Evolutionary conservation across 768 basidiomycete genomes (phyloP), one percentile per base, ranked within the genome.

Genomic region (Calocybe cyanea): DNA sequence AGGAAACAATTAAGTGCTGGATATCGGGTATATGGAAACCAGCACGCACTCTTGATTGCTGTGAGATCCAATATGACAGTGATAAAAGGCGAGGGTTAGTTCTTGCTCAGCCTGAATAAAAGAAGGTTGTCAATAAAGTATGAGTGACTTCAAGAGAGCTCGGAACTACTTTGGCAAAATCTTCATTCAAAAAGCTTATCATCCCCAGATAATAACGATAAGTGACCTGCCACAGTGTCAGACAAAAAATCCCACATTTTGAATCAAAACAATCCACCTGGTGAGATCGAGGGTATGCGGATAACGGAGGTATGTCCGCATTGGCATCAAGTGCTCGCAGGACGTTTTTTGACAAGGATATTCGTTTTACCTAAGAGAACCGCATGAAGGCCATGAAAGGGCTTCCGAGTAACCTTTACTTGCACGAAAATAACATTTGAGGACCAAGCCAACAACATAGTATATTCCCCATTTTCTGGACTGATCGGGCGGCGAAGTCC

Each of bases 401-500:
- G 32, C 45, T 35, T 28, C 11, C n/a, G 44, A 43, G 28, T 28
- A 28, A 6, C 11, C n/a, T n/a, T 44, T 34, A 73, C 85, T 63
- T 65, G 82, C 94, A 55, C 85, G 83, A 75, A 98, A 97, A 68
- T 98, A 98, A 38, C 83, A 87, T 64, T 98, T 98, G 63, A 99
- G 69, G 45, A 93, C 84, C 40, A 95, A 71, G 13, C 86, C 87
- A 0, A 94, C 93, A 11, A 96, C 80, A 57, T 92, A 90, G 67
- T 98, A 98, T 1, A 93, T 78, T 0, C 92, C 84, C 92, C 92
- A 87, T 69, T 89, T 89, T 56, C 92, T 71, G 31, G 87, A 85
- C 63, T 88, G 77, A 21, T 80, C 72, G 39, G 81, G 66, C 14
- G 83, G 78, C n/a, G 86, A 86, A 30, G 71, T 77, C 52, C 87